Base-by-base conservation (phyloP, 345 rosid genomes). In the Gossypium anomalum region DNA sequence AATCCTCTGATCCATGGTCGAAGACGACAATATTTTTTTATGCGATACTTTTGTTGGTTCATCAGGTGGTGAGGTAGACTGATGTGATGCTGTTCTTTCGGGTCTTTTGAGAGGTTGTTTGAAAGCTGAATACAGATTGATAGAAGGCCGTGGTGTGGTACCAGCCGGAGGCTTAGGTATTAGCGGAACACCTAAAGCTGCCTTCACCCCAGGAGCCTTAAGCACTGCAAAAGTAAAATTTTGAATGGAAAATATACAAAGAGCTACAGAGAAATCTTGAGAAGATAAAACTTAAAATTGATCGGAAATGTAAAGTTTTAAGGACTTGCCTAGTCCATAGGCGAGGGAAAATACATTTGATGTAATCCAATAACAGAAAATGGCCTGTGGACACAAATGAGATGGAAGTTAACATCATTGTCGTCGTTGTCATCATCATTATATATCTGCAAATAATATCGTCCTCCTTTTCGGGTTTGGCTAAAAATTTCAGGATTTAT, bases 281-380 rank as follows among this genome's bases (percentile, higher is more conserved):
- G 19, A 55, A 55, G 19, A 10, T 22, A n/a, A 55, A 55, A 7
- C 59, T 12, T 49, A 13, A 1, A 19, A 43, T 71, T 59, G 60
- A 19, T 20, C 47, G 27, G 9, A 16, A 71, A 17, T 9, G 45
- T 14, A 3, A 44, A 23, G 66, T 4, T 27, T 34, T 49, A 10
- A 15, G 47, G 60, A 74, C 93, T 89, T 70, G 91, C 98, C 95
- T 72, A 85, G 82, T 72, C 97, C 97, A 71, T 88, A 91, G 17
- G 16, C 1, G 9, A 94, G 89, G 1, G 98, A 94, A 80, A 92
- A 92, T 70, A 91, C 25, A 84, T 91, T 92, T 69, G 98, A 91
- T 23, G 98, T 88, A 47, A 94, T 72, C 98, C 97, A 91, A 77
- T 92, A 94, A 77, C 97, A 91, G 76, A 92, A 92, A 73, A 92